Evolutionary conservation across 2,329 filamentous ascomycete species (phyloP), one percentile per base, ranked within the genome.

Genomic region (Fusarium verrucosum): DNA sequence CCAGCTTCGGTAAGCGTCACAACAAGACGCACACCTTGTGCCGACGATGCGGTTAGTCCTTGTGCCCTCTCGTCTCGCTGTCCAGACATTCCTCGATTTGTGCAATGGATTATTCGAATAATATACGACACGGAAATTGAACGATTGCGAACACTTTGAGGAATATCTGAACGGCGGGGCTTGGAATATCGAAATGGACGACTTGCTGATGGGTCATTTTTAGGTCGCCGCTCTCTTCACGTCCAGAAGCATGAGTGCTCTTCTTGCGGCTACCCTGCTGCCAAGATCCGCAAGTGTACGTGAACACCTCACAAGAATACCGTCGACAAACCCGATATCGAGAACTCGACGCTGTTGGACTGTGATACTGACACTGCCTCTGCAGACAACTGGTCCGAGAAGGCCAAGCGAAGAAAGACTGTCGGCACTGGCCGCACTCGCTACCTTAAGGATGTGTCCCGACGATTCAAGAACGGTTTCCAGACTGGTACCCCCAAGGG

Each of bases 371-470:
- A 70, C 70, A 36, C 35, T 50, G 43, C 16, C 23, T 35, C 20
- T 46, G 80, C 79, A 98, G 94, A 90, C 90, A 97, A 99, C 92
- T 99, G 95, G 95, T 89, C 92, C 82, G 94, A 98, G 89, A 99
- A 99, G 92, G 94, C 94, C 77, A 98, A 98, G 92, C 88, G 95
- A 83, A 96, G 95, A 91, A 98, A 97, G 94, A 97, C 94, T 79
- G 94, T 92, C 80, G 95, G 95, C 77, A 94, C 92, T 79, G 95
- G 95, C 82, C 92, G 95, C 83, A 95, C 94, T 90, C 89, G 92
- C 80, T 92, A 94, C 85, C 88, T 99, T 81, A 96, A 96, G 88
- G 87, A 87, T 77, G 89, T 99, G 80, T 86, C 93, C 79, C 90
- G 95, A 82, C 89, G 89, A 84, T 97, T 97, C 89, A 92, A 90